Evolutionary conservation across 208 protist species (phyloP), one percentile per base, ranked within the genome.

Genomic region (Hexamita inflata): DNA sequence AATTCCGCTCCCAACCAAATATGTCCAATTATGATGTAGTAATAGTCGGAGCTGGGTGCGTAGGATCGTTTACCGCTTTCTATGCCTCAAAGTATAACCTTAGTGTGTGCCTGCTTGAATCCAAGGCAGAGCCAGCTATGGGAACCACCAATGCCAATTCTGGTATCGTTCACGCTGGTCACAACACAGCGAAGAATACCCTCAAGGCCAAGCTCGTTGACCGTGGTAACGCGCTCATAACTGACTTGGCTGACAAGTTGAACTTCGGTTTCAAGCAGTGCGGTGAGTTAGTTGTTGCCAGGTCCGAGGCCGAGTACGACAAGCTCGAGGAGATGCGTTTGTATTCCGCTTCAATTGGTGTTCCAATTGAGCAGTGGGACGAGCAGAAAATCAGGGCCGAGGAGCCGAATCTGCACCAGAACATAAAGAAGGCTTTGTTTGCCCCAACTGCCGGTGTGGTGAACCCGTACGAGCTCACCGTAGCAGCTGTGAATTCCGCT

Each of bases 81-180:
- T 40, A 75, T 28, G 38, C 59, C 1, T 78, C 75, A 29, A 60
- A 70, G 28, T 67, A 32, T 26, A 78, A 60, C 1, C 75, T 78
- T 1, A 78, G 49, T 9, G 32, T 42, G 34, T 30, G 34, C 1
- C 40, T 78, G 34, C 26, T 78, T 39, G 75, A 78, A 30, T 30
- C 32, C 4, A 49, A n/a, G 19, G 1, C 34, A 26, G 75, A 78
- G 39, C n/a, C 45, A 28, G 39, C 45, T 29, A 30, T 67, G 24
- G 75, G 59, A 38, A 62, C 75, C 9, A 78, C 60, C 32, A 40
- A 34, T 64, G 75, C 75, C 26, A 78, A 73, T 32, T 67, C 58
- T 73, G 75, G 75, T 58, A 78, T 78, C 59, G 39, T 67, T n/a
- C 75, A 78, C 32, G 59, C 35, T 78, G 59, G 59, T 59, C 29